Base-by-base conservation (phyloP, 2,329 filamentous ascomycete species). In the Podosphaera xanthii region DNA sequence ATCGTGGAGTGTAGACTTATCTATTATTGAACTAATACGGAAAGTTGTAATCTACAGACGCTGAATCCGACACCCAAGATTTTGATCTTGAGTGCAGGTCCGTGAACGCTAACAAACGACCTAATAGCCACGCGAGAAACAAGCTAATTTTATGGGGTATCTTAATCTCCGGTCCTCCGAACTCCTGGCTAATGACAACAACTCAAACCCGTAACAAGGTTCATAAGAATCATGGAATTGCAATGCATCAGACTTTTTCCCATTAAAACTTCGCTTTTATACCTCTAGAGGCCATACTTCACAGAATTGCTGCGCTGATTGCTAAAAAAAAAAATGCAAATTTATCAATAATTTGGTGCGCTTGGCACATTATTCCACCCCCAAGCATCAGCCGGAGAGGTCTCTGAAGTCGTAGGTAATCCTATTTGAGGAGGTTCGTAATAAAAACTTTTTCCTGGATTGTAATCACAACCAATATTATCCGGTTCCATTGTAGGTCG, bases 281-380 rank as follows among this genome's bases (percentile, higher is more conserved):
- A 30, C 63, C 49, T 61, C 59, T 66, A 36, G 58, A 59, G 10
- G 54, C 60, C 2, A 64, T 62, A 31, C 59, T 63, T 12, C 36
- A 58, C 9, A 64, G 66, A 52, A 67, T 63, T 7, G 66, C 66
- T 2, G 67, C 69, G 7, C 66, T 65, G 6, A 58, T 58, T 12
- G 62, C 59, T 3, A 66, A 68, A 12, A 68, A 34, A 68, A 34
- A 44, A 67, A 65, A 1, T 60, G 61, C 8, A 65, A 64, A 1
- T 64, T 64, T 52, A 67, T 60, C 38, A 64, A 67, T 50, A 60
- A 65, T 58, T 67, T 64, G 35, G 65, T 59, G 1, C 68, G 61
- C 34, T 65, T 67, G 6, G 65, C 64, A 53, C 22, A 22, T 22
- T 22, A 22, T 22, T 22, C 22, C 22, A 22, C 22, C 22, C 22